A percentile compares a stretch with the other conserved stretches of the same genome.
Evolutionary conservation across 257 asterid species (phyloP).

Genomic region (Nicotiana sylvestris): DNA sequence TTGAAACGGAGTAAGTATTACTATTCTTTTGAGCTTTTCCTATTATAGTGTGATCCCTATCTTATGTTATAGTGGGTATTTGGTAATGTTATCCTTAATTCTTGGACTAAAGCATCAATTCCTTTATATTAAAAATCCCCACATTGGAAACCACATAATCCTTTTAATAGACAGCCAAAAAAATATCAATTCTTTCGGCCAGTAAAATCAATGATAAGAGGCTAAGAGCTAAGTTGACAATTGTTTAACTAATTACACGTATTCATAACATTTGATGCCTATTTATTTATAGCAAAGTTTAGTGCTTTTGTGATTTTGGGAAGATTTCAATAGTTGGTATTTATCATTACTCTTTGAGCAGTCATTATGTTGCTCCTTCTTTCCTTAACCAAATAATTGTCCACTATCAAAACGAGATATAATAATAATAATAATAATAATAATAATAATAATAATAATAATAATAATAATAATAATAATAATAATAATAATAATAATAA

Average conservation of each 20-base stretch:
- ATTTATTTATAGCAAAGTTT: not conserved
- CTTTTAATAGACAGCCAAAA: not conserved
- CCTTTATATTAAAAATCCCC: not conserved
- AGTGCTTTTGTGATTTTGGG: not conserved
- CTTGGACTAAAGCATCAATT: conserved; percentile 3
- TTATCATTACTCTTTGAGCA: conserved; percentile 3
- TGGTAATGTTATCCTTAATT: conserved; percentile 18
- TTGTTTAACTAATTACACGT: conserved; percentile 20
- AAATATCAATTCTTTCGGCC: not conserved
- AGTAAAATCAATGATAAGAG: conserved; percentile 14
- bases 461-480: too few relatives aligned
- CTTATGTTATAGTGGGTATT: not conserved
- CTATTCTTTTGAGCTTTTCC: not conserved
- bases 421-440: not conserved
- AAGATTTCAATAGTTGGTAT: conserved; percentile 14
- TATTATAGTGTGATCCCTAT: not conserved
- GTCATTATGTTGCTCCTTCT: not conserved
- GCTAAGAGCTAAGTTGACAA: conserved; percentile 11
- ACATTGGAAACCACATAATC: not conserved
- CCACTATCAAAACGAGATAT: not conserved
- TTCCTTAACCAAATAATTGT: not conserved
- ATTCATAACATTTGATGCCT: not conserved
- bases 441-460: too few relatives aligned
- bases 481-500: too few relatives aligned
- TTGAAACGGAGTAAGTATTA: not conserved